Percentiles rank a stretch among this genome's conserved stretches.
Conservation (phyloP, 441 rosid genomes). For the Gossypium aridum region DNA sequence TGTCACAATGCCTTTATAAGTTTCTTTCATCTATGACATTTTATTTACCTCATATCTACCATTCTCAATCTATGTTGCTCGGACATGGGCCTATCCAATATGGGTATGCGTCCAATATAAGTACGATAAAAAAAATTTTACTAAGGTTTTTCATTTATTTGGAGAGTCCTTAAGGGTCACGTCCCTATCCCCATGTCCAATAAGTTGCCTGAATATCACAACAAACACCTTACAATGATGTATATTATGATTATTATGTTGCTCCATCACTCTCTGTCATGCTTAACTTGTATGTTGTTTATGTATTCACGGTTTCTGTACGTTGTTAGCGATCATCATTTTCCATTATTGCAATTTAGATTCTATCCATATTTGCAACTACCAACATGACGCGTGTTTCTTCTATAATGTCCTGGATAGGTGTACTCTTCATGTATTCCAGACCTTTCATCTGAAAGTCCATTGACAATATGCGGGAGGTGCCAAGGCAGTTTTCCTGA, state of each 20-base stretch:
- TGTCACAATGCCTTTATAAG: neutral
- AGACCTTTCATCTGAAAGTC: conserved; percentile 65
- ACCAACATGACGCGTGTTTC: neutral
- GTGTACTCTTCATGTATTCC: conserved; percentile 59
- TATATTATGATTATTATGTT: neutral
- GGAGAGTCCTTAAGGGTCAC: no score
- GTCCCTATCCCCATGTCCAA: neutral
- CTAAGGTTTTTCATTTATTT: no score
- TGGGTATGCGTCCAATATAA: neutral
- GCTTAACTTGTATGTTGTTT: neutral
- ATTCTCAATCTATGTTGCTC: neutral
- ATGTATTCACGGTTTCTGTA: neutral
- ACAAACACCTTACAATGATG: neutral
- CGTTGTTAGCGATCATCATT: neutral
- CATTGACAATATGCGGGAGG: conserved; percentile 65
- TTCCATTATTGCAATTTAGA: neutral
- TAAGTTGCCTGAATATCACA: neutral
- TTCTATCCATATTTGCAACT: neutral
- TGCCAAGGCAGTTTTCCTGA: conserved; percentile 69
- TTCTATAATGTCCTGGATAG: conserved; percentile 20
- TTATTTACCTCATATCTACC: neutral
- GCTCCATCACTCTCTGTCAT: neutral
- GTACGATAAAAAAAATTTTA: neutral
- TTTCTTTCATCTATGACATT: neutral
- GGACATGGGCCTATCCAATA: neutral